Conservation (phyloP, 345 rosid species). For the Boechera retrofracta region DNA sequence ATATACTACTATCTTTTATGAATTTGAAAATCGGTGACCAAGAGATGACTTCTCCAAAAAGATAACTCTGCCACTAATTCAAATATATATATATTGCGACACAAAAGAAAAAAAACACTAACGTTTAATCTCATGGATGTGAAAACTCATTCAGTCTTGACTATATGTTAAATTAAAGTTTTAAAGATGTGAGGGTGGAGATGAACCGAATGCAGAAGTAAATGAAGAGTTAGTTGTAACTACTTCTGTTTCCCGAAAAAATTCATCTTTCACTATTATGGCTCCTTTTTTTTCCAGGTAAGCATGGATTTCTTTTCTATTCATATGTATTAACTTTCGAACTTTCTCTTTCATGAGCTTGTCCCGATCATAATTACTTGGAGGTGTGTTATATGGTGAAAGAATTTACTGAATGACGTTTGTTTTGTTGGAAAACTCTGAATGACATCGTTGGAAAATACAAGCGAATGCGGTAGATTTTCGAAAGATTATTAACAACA, state of each 20-base stretch:
- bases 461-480: not conserved
- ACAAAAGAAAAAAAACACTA: no score
- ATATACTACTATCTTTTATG: no score
- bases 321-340: not conserved
- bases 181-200: not conserved
- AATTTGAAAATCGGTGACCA: no score
- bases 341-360: not conserved
- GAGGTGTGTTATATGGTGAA: not conserved
- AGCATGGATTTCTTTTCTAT: not conserved
- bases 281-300: not conserved
- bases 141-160: not conserved
- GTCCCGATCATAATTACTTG: not conserved
- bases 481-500: not conserved
- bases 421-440: not conserved
- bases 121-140: no score
- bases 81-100: no score
- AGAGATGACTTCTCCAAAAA: no score
- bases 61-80: no score
- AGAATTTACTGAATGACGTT: not conserved
- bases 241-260: constrained; percentile 1
- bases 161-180: not conserved
- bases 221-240: constrained; percentile 37
- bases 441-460: not conserved
- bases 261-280: constrained; percentile 5
- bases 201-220: constrained; percentile 34